A percentile compares a stretch with the other conserved stretches of the same genome.
phyloP scores from a whole-genome alignment of 108 stramenopile species.

The Nannochloropsis gaditana region DNA sequence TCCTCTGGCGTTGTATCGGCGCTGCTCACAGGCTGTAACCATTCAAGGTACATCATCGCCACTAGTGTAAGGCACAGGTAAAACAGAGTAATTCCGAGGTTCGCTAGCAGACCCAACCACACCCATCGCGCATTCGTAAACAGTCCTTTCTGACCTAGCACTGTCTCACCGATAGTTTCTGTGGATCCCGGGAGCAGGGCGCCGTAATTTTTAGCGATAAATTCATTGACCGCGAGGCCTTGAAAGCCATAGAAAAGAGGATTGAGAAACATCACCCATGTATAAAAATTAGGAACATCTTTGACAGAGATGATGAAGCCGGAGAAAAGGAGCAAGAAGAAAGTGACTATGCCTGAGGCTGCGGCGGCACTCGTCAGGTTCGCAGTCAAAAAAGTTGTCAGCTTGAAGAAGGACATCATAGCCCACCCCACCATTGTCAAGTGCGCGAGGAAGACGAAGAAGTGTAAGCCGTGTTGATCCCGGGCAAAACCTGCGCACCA shows the following conservation, averaged over 20 bases:
- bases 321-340: not conserved
- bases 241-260: constrained; percentile 40
- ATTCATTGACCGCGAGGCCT: constrained; percentile 37
- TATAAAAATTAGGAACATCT: constrained; percentile 23
- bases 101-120: not conserved
- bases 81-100: not conserved
- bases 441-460: not conserved
- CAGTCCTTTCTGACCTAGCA: constrained; percentile 5
- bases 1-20: not conserved
- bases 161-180: not conserved
- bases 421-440: constrained; percentile 3
- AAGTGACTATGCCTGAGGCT: not conserved
- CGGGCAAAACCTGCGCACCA: not conserved
- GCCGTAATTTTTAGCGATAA: constrained; percentile 22
- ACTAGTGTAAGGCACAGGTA: not conserved
- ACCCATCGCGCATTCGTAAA: not conserved
- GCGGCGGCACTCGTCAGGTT: not conserved
- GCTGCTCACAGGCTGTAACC: not conserved
- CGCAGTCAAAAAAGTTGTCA: not conserved
- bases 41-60: not conserved
- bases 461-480: not conserved
- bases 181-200: not conserved
- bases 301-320: not conserved
- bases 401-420: constrained; percentile 5
- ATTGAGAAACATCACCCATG: constrained; percentile 45